phyloP scores from a whole-genome alignment of 192 early-diverging fungal species.

The Entrophospora sp. region DNA sequence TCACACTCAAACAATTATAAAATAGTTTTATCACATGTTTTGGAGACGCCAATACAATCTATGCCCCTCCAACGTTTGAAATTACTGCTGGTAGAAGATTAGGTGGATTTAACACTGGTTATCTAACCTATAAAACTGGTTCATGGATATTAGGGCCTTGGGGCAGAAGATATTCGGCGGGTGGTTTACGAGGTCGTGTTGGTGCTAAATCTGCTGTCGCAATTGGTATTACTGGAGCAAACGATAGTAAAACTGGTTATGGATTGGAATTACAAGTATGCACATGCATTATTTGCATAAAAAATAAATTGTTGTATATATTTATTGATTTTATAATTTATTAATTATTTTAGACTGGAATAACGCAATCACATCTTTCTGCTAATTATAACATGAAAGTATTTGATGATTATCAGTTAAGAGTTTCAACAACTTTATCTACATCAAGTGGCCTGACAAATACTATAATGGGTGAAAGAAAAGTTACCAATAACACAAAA shows the following conservation, averaged over 20 bases:
- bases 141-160: constrained; percentile 58
- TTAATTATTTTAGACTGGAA: constrained; percentile 40
- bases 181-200: constrained; percentile 24
- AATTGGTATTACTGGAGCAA: constrained; percentile 36
- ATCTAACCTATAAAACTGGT: constrained; percentile 71
- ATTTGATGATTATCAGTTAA: constrained; percentile 33
- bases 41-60: constrained; percentile 40
- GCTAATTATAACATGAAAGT: constrained; percentile 40
- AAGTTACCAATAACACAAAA: constrained; percentile 43
- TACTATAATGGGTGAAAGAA: constrained; percentile 46
- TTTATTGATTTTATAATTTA: background rate
- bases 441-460: constrained; percentile 37
- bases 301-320: background rate
- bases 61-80: constrained; percentile 56
- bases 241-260: constrained; percentile 36
- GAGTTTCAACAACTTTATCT: constrained; percentile 38
- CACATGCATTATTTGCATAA: background rate
- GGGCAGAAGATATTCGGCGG: no score
- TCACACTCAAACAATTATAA: background rate
- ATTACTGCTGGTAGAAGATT: constrained; percentile 58
- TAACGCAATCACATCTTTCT: constrained; percentile 42
- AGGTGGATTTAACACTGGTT: constrained; percentile 48
- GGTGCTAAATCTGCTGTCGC: constrained; percentile 43
- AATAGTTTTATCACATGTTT: constrained; percentile 60
- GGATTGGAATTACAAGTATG: constrained; percentile 42